phyloP scores from a whole-genome alignment of 225 moss, liverwort and hornwort genomes.

The Pseudisothecium myosuroides region DNA sequence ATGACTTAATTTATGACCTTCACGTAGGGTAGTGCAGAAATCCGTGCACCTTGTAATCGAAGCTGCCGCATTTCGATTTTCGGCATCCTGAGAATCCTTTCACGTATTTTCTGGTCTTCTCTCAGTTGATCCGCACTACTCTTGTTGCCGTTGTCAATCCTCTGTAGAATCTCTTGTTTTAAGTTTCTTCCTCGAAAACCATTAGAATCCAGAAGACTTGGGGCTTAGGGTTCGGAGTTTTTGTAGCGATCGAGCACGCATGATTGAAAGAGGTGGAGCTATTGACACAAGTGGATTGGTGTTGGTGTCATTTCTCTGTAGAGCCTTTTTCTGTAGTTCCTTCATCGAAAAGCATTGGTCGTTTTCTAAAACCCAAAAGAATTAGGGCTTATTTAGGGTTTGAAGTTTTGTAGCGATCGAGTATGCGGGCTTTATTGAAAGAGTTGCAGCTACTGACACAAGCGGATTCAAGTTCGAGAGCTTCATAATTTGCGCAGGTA shows the following conservation, averaged over 20 bases:
- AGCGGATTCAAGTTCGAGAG: background rate
- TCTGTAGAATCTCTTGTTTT: background rate
- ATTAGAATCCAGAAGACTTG: background rate
- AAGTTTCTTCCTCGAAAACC: background rate
- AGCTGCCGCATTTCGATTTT: background rate
- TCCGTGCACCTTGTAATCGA: background rate
- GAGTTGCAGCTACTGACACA: background rate
- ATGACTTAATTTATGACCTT: background rate
- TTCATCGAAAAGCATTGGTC: background rate
- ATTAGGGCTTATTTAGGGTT: background rate
- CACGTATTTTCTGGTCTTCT: background rate
- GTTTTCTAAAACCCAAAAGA: background rate
- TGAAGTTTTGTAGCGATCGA: background rate
- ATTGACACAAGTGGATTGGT: background rate
- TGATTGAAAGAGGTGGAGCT: background rate
- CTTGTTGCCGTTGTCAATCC: background rate
- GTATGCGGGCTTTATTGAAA: background rate
- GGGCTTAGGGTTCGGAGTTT: background rate
- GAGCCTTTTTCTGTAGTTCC: background rate
- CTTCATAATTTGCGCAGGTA: background rate
- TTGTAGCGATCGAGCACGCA: background rate
- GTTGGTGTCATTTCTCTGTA: background rate
- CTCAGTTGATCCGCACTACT: background rate
- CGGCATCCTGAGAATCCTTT: background rate
- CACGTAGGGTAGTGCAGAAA: background rate